Percentiles rank a stretch among this genome's conserved stretches.
phyloP scores from a whole-genome alignment of 2,329 filamentous ascomycete genomes.

The Colletotrichum lentis region DNA sequence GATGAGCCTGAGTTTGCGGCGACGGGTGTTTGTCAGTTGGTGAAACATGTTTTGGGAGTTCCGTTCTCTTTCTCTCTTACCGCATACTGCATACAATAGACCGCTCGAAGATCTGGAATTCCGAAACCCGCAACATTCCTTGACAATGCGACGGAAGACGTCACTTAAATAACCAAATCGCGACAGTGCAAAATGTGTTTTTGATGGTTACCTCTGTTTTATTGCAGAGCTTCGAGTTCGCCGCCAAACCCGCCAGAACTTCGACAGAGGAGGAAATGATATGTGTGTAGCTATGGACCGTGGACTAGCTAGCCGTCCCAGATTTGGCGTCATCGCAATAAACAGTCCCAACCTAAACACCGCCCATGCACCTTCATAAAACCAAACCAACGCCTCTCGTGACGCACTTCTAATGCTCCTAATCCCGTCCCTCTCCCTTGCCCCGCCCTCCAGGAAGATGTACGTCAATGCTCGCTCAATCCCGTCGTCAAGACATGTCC shows the following conservation, averaged over 20 bases:
- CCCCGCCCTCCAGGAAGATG: slow-evolving; percentile 8
- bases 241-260: slow-evolving; percentile 9
- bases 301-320: slow-evolving; percentile 37
- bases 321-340: slow-evolving; percentile 36
- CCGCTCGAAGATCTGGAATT: neutral
- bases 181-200: slow-evolving; percentile 1
- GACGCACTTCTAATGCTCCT: slow-evolving; percentile 27
- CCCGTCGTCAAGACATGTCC: slow-evolving; percentile 28
- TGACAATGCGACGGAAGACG: neutral
- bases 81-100: slow-evolving; percentile 1
- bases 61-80: too few relatives aligned
- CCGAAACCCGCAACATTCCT: slow-evolving; percentile 13
- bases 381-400: slow-evolving; percentile 35
- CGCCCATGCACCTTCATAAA: slow-evolving; percentile 36
- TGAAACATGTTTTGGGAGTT: slow-evolving; percentile 30
- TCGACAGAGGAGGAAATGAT: slow-evolving; percentile 25
- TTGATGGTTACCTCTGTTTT: slow-evolving; percentile 21
- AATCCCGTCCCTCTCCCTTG: slow-evolving; percentile 18
- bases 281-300: slow-evolving; percentile 34
- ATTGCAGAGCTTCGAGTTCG: neutral
- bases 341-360: slow-evolving; percentile 37
- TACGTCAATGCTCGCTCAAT: slow-evolving; percentile 36
- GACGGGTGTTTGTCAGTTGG: slow-evolving; percentile 9
- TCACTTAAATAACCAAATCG: neutral
- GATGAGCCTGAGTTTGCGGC: slow-evolving; percentile 19